Base-by-base conservation (phyloP, 2,329 filamentous ascomycete species). In the Botrytis paeoniae region DNA sequence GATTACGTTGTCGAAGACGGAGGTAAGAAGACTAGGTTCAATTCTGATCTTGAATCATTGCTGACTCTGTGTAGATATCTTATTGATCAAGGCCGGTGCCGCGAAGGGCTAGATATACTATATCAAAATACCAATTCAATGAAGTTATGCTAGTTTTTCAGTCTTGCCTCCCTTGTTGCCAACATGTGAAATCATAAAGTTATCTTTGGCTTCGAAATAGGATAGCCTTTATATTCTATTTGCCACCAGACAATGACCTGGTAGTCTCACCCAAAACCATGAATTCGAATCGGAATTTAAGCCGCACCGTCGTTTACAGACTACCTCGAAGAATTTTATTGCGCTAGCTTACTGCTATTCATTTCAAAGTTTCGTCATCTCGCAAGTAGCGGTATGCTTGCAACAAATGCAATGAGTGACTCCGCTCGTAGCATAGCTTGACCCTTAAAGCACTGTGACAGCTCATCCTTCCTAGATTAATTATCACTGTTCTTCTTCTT, bases 1-100 rank as follows among this genome's bases (percentile, higher is more conserved):
- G 95, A 98, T 69, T 98, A 99, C 82, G 89, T 95, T 9, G 90
- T 96, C 18, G 90, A 95, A 82, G 93, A 97, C 81, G 93, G 93
- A 68, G 93, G 62, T 68, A 71, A 71, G 69, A 22, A 70, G 20
- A 66, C n/a, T 1, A 37, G 8, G 6, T 71, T 91, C 77, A 90
- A 51, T 57, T 37, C 16, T 61, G 1, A 12, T 16, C 4, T 22
- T 61, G 35, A 29, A 37, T 45, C 65, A 29, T n/a, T 20, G 41
- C 63, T 57, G 60, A 64, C 48, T 25, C 3, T 45, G 22, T 62
- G 37, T 61, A 71, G 70, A 81, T 71, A 79, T 81, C 32, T 25
- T 80, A 18, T 73, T 81, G 41, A 75, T 81, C 37, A 81, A 81
- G 45, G 78, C 78, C 60, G 79, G 79, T 41, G 79, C 79, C 70